Conservation (phyloP, 495 filamentous ascomycete genomes). For the Choiromyces venosus region DNA sequence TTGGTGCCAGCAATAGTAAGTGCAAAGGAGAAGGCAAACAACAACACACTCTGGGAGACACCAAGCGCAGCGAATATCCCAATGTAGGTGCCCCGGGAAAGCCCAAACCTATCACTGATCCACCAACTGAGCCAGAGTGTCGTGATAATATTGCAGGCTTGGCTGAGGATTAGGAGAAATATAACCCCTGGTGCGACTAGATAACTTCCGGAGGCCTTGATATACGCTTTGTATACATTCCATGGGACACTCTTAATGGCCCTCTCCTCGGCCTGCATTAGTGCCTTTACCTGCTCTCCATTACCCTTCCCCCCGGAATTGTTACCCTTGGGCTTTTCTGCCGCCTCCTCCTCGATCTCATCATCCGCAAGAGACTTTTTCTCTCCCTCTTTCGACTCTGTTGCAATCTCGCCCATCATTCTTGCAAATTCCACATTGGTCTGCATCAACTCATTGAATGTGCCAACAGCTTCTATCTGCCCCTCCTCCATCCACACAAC, state of each 20-base stretch:
- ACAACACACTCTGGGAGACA: constrained; percentile 62
- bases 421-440: constrained; percentile 67
- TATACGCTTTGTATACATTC: constrained; percentile 75
- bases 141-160: constrained; percentile 78
- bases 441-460: constrained; percentile 77
- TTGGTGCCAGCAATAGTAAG: constrained; percentile 74
- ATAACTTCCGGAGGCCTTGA: constrained; percentile 71
- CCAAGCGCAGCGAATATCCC: constrained; percentile 79
- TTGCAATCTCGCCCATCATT: constrained; percentile 75
- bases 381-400: constrained; percentile 59
- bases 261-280: constrained; percentile 91
- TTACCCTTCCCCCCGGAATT: constrained; percentile 41
- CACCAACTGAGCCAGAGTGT: constrained; percentile 91
- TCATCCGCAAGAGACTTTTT: constrained; percentile 39
- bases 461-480: constrained; percentile 73
- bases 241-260: constrained; percentile 75
- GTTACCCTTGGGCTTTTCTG: constrained; percentile 50
- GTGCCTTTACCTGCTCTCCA: constrained; percentile 54
- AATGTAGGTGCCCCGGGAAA: constrained; percentile 67
- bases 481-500: constrained; percentile 89
- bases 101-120: constrained; percentile 64
- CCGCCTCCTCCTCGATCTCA: constrained; percentile 39
- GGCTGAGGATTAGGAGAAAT: constrained; percentile 60
- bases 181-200: constrained; percentile 62
- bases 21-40: constrained; percentile 65